Evolutionary conservation across 495 filamentous ascomycete genomes (phyloP).

Genomic region (Tricharina praecox): DNA sequence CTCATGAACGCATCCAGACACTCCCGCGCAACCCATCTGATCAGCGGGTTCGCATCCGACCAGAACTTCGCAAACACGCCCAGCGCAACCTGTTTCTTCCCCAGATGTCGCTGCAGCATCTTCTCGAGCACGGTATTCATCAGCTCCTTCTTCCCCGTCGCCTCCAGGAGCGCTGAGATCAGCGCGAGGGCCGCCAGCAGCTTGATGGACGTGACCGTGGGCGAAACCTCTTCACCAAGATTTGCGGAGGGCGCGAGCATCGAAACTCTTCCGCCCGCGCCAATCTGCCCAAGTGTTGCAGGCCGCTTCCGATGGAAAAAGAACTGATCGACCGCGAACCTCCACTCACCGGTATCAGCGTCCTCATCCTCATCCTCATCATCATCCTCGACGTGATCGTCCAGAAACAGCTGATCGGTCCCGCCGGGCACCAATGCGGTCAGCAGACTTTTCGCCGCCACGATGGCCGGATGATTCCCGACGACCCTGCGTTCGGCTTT

Average conservation of each 20-base stretch:
- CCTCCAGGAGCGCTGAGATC: conserved; percentile 15
- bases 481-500: conserved; percentile 14
- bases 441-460: conserved; percentile 19
- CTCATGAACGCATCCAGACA: conserved; percentile 13
- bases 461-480: conserved; percentile 18
- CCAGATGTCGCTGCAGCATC: conserved; percentile 2
- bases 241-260: conserved; percentile 9
- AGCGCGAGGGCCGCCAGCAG: conserved; percentile 13
- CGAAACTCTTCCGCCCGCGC: conserved; percentile 14
- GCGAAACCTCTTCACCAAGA: conserved; percentile 7
- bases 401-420: conserved; percentile 4
- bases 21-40: conserved; percentile 16
- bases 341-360: conserved; percentile 10
- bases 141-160: conserved; percentile 12
- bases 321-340: conserved; percentile 11
- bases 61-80: conserved; percentile 26
- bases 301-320: conserved; percentile 17
- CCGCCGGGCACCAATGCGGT: conserved; percentile 18
- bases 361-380: conserved; percentile 7
- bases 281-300: conserved; percentile 18
- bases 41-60: conserved; percentile 15
- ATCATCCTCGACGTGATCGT: background rate
- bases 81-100: conserved; percentile 3
- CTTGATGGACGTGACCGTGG: conserved; percentile 18
- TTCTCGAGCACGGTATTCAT: conserved; percentile 10